Evolutionary conservation across 2,329 filamentous ascomycete genomes (phyloP).

Genomic region (Colletotrichum gloeosporioides): DNA sequence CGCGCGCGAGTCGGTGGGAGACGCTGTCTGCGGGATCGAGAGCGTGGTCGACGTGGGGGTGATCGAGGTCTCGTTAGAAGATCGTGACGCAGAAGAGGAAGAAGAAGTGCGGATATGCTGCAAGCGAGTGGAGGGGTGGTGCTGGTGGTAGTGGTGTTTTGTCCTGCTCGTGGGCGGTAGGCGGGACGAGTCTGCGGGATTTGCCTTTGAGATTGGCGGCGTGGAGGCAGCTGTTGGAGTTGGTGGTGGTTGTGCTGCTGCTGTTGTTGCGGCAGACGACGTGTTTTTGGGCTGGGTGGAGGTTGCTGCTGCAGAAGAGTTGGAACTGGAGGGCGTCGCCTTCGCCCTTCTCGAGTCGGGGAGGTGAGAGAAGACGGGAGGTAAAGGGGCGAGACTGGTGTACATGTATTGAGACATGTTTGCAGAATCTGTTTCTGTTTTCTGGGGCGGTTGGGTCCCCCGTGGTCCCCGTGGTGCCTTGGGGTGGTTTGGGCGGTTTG

Average conservation of each 20-base stretch:
- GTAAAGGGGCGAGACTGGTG: slow-evolving; percentile 21
- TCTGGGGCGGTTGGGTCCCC: slow-evolving; percentile 1
- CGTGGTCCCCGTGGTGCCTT: not conserved
- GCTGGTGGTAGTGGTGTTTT: not conserved
- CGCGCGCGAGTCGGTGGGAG: slow-evolving; percentile 13
- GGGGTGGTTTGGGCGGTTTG: not conserved
- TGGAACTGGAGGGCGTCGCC: not conserved
- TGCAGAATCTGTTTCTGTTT: slow-evolving; percentile 16
- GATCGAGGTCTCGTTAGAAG: slow-evolving; percentile 25
- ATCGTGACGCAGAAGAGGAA: slow-evolving; percentile 29
- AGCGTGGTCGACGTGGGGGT: slow-evolving; percentile 13
- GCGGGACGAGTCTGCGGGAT: slow-evolving; percentile 1
- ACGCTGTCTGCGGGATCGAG: slow-evolving; percentile 10
- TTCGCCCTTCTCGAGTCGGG: slow-evolving; percentile 5
- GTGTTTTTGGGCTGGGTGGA: not conserved
- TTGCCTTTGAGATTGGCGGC: not conserved
- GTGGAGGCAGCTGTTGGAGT: slow-evolving; percentile 24
- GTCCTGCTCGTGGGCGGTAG: not conserved
- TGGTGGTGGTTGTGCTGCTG: slow-evolving; percentile 30
- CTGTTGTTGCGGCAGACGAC: not conserved
- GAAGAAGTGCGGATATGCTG: slow-evolving; percentile 36
- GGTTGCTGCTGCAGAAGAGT: not conserved
- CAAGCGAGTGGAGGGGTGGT: slow-evolving; percentile 10
- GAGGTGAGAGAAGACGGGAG: slow-evolving; percentile 17
- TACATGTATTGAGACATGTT: slow-evolving; percentile 25